These are phyloP conservation scores for Lindgomyces ingoldianus DNA, from an alignment of 495 filamentous ascomycete genomes.

Conservation along the genomic window DNA sequence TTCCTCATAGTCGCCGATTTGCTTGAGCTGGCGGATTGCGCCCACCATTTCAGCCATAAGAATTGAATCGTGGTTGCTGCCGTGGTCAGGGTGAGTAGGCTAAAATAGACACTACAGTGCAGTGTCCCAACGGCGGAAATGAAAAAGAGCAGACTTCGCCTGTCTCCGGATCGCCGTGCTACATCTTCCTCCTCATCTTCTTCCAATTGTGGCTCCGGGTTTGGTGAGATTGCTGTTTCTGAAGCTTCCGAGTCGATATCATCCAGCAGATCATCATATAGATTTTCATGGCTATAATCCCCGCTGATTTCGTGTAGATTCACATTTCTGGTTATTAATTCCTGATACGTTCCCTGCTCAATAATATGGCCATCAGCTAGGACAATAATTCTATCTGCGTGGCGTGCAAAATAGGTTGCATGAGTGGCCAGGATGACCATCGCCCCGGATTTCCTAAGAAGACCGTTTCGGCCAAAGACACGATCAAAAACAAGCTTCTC, in stretches of 20 bases:
- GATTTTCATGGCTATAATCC: neutral
- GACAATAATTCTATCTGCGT: slow-evolving; percentile 33
- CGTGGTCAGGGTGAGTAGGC: neutral
- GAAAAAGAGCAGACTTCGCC: slow-evolving; percentile 18
- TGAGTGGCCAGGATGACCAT: slow-evolving; percentile 50
- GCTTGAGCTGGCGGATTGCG: slow-evolving; percentile 14
- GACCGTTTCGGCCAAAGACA: slow-evolving; percentile 47
- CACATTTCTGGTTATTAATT: slow-evolving; percentile 4
- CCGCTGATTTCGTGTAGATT: slow-evolving; percentile 4
- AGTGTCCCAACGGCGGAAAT: slow-evolving; percentile 14
- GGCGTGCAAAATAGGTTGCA: slow-evolving; percentile 13
- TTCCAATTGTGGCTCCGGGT: neutral
- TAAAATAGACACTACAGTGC: slow-evolving; percentile 19
- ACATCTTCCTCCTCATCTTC: slow-evolving; percentile 18
- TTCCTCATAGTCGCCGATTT: neutral
- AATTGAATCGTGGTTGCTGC: slow-evolving; percentile 18
- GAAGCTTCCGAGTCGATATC: neutral
- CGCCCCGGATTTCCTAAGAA: slow-evolving; percentile 42
- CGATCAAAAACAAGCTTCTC: slow-evolving; percentile 45
- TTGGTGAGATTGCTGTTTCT: neutral
- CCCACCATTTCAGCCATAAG: slow-evolving; percentile 33
- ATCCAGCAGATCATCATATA: neutral
- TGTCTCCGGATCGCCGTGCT: slow-evolving; percentile 24
- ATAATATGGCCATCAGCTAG: slow-evolving; percentile 15
- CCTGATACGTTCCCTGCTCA: slow-evolving; percentile 34